Percentiles rank a stretch among this genome's conserved stretches.
These are phyloP conservation scores for Wallacemonas sp. DNA, from an alignment of 208 protist genomes.

Conservation along the genomic window DNA sequence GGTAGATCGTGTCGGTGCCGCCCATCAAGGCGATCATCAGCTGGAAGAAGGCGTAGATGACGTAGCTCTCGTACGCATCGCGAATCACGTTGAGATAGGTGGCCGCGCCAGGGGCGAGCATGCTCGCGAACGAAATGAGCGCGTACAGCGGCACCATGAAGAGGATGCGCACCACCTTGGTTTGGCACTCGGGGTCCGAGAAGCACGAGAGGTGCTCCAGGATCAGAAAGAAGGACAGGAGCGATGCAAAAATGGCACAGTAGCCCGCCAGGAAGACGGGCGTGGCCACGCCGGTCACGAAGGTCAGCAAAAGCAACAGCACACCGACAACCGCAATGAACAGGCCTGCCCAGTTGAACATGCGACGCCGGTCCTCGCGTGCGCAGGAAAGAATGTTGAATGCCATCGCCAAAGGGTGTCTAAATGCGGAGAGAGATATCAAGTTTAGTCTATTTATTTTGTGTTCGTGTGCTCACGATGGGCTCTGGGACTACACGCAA, in stretches of 20 bases:
- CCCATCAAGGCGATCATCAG: slow-evolving; percentile 94
- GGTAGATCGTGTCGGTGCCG: slow-evolving; percentile 84
- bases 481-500: too few species aligned
- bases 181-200: slow-evolving; percentile 88
- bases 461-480: too few species aligned
- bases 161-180: slow-evolving; percentile 92
- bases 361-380: slow-evolving; percentile 54
- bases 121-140: slow-evolving; percentile 83
- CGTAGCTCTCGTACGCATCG: slow-evolving; percentile 94
- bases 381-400: slow-evolving; percentile 15
- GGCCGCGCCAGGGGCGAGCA: slow-evolving; percentile 62
- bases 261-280: slow-evolving; percentile 85
- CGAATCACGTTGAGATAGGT: slow-evolving; percentile 92
- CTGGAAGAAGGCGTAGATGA: slow-evolving; percentile 94
- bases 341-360: slow-evolving; percentile 89
- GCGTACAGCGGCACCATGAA: slow-evolving; percentile 95
- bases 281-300: slow-evolving; percentile 30
- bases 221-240: slow-evolving; percentile 89
- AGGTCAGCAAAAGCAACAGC: slow-evolving; percentile 63
- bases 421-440: too few species aligned
- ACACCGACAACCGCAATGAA: slow-evolving; percentile 78
- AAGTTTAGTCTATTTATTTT: too few species aligned
- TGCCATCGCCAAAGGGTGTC: too few species aligned
- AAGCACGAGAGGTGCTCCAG: slow-evolving; percentile 92
- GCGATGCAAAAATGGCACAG: slow-evolving; percentile 87